Evolutionary conservation across 2,329 filamentous ascomycete species (phyloP).

Genomic region (Aspergillus unguis): DNA sequence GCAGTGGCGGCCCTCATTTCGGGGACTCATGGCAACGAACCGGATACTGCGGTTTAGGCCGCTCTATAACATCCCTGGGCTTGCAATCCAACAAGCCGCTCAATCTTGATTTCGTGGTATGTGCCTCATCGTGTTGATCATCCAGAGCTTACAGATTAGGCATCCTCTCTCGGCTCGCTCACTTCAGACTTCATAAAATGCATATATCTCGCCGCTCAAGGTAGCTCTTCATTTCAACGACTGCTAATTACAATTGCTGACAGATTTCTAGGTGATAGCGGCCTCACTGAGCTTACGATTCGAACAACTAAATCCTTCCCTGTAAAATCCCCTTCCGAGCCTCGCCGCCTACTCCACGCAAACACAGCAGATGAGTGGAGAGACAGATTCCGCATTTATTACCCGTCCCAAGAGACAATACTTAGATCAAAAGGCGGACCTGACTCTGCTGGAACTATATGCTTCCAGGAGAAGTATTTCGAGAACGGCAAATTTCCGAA

Average conservation of each 20-base stretch:
- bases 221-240: slow-evolving; percentile 25
- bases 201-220: slow-evolving; percentile 59
- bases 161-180: slow-evolving; percentile 77
- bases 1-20: slow-evolving; percentile 57
- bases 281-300: slow-evolving; percentile 42
- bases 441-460: slow-evolving; percentile 74
- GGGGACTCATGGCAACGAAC: slow-evolving; percentile 51
- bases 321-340: slow-evolving; percentile 35
- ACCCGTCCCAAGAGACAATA: slow-evolving; percentile 72
- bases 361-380: slow-evolving; percentile 38
- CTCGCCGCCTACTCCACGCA: slow-evolving; percentile 41
- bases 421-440: slow-evolving; percentile 60
- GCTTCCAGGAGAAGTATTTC: slow-evolving; percentile 71
- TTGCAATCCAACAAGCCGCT: slow-evolving; percentile 55
- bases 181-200: slow-evolving; percentile 63
- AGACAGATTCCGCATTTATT: slow-evolving; percentile 69
- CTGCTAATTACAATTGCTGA: background rate
- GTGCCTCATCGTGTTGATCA: slow-evolving; percentile 18
- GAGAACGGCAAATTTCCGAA: slow-evolving; percentile 66
- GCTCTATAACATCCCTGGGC: slow-evolving; percentile 62
- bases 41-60: slow-evolving; percentile 72
- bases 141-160: slow-evolving; percentile 42
- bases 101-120: slow-evolving; percentile 70
- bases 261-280: slow-evolving; percentile 43
- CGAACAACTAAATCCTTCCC: slow-evolving; percentile 31